Conservation (phyloP, 441 rosid species). For the Hura crepitans region DNA sequence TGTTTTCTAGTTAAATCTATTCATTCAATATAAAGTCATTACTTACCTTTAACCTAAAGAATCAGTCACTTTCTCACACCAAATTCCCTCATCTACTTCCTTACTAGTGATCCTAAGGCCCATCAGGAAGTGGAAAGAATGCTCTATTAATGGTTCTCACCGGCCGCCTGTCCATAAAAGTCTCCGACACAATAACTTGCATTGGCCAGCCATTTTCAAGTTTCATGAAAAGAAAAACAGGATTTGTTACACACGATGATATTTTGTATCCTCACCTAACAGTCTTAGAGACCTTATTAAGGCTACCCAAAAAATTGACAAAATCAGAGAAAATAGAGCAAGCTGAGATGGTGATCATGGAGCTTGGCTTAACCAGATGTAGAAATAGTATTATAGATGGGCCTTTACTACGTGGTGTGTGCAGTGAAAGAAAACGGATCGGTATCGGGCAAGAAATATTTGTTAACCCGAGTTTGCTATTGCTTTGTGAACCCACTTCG, state of each 20-base stretch:
- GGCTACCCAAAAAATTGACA: conserved; percentile 61
- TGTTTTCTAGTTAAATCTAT: no score
- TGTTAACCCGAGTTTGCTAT: conserved; percentile 74
- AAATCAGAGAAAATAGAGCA: conserved; percentile 58
- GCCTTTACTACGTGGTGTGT: conserved; percentile 65
- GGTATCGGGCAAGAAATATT: conserved; percentile 88
- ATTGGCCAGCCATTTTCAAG: conserved; percentile 61
- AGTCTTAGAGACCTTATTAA: conserved; percentile 65
- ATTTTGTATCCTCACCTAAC: conserved; percentile 79
- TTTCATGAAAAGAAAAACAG: conserved; percentile 66
- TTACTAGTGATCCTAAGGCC: conserved; percentile 85
- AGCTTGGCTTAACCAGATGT: conserved; percentile 69
- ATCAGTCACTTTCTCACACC: no score
- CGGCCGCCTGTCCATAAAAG: conserved; percentile 60
- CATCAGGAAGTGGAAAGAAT: conserved; percentile 93
- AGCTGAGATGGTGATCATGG: conserved; percentile 52
- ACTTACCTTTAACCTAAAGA: no score
- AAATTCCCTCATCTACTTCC: no score
- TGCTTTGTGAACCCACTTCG: conserved; percentile 86
- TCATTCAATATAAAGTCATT: no score
- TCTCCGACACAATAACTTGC: conserved; percentile 60
- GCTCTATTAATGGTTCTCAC: conserved; percentile 75
- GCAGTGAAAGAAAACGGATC: conserved; percentile 86
- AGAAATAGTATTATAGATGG: conserved; percentile 66
- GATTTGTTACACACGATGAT: conserved; percentile 80